phyloP scores from a whole-genome alignment of 192 early-diverging fungal species.

The Lunasporangiospora selenospora region DNA sequence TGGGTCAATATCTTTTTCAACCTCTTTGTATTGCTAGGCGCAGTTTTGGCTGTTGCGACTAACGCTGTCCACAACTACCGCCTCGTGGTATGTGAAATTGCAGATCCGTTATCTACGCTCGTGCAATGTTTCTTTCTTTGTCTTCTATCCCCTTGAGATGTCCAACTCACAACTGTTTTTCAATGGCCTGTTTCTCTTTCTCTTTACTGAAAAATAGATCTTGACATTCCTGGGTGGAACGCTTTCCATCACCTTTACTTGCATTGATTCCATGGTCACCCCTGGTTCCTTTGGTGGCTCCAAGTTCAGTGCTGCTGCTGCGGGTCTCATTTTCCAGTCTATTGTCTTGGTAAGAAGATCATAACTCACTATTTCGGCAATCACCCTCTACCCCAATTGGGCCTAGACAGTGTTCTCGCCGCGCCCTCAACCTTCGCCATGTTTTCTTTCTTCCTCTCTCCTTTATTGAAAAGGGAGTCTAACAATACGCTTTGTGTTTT shows the following conservation, averaged over 20 bases:
- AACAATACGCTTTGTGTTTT: constrained; percentile 8
- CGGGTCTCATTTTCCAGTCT: constrained; percentile 49
- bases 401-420: too few relatives aligned
- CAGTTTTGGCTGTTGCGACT: constrained; percentile 30
- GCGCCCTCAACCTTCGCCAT: too few relatives aligned
- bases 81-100: constrained; percentile 24
- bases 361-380: not conserved
- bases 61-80: constrained; percentile 43
- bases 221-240: constrained; percentile 36
- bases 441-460: too few relatives aligned
- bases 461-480: too few relatives aligned
- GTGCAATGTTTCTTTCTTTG: not conserved
- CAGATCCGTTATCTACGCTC: too few relatives aligned
- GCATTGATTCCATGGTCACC: constrained; percentile 8
- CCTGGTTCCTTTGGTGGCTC: not conserved
- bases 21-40: constrained; percentile 43
- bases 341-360: constrained; percentile 38
- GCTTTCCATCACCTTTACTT: constrained; percentile 3
- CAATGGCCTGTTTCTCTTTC: not conserved
- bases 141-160: constrained; percentile 1
- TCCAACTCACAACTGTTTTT: not conserved
- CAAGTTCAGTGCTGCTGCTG: constrained; percentile 22
- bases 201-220: constrained; percentile 16
- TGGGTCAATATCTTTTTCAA: constrained; percentile 57
- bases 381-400: not conserved